Base-by-base conservation (phyloP, 2,329 filamentous ascomycete genomes). In the Camptophora hylomeconis region DNA sequence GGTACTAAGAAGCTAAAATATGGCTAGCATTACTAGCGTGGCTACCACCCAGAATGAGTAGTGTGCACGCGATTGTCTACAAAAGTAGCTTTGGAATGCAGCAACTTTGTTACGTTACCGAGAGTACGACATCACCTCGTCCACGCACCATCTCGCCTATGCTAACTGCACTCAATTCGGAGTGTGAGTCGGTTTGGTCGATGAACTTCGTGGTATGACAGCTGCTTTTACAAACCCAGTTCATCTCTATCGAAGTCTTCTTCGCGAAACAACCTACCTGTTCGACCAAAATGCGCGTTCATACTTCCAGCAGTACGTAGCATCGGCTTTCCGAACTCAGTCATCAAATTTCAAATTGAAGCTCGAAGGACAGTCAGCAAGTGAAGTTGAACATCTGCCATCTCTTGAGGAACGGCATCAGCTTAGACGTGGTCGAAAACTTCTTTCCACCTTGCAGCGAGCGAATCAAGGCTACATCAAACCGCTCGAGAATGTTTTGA, bases 251-350 rank as follows among this genome's bases (percentile, higher is more conserved):
- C 67, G 72, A 26, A 57, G 62, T 14, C 57, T 72, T 7, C 60
- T 75, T 20, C 65, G 72, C 35, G 65, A 75, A 52, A 61, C 60
- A 37, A 61, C 64, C 31, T 75, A 75, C 42, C 62, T 76, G 20
- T 70, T 72, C 16, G 70, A 75, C 44, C 57, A 64, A 2, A 50
- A 58, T 33, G 66, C 69, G 20, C 60, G 64, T 38, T 30, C 40
- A 17, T 68, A 65, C 50, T 56, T 69, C 47, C 56, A 54, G 33
- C 43, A 55, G 28, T 56, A 70, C 47, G 51, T 68, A 24, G 37
- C 64, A 18, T 38, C 45, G 19, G 56, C 63, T 37, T 74, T 67
- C 49, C 58, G 60, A 28, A 12, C 9, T 7, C 14, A 15, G 7
- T 10, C n/a, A 7, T 3, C 11, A 6, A 11, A 14, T 7, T 10